phyloP scores from a whole-genome alignment of 192 early-diverging fungal species.

The Umbelopsis ramanniana region DNA sequence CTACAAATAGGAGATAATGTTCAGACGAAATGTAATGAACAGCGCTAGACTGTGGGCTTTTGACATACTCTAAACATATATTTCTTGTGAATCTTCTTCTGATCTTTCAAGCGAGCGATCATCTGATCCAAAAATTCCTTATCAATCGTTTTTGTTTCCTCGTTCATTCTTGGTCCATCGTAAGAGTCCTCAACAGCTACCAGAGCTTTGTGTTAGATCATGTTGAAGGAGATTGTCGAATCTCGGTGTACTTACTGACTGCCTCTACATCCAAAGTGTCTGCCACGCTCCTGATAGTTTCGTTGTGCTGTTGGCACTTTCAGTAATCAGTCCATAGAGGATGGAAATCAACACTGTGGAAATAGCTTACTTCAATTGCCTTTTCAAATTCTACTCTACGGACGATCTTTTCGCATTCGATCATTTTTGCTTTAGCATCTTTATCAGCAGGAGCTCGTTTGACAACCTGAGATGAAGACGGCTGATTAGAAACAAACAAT shows the following conservation, averaged over 20 bases:
- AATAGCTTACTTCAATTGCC: slow-evolving; percentile 77
- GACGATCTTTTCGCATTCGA: slow-evolving; percentile 91
- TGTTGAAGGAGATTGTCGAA: slow-evolving; percentile 16
- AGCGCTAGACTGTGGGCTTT: no score
- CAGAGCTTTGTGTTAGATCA: no score
- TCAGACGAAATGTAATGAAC: neutral
- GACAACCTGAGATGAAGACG: slow-evolving; percentile 50
- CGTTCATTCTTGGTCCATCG: slow-evolving; percentile 77
- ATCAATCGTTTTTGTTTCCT: slow-evolving; percentile 70
- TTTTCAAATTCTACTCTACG: slow-evolving; percentile 88
- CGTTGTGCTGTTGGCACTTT: slow-evolving; percentile 25
- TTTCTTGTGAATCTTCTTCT: slow-evolving; percentile 91
- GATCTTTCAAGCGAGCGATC: slow-evolving; percentile 78
- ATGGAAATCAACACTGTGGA: neutral
- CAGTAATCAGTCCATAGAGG: neutral
- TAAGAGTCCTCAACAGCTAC: slow-evolving; percentile 72
- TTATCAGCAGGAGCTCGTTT: slow-evolving; percentile 80
- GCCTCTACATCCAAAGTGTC: slow-evolving; percentile 67
- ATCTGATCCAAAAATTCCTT: slow-evolving; percentile 80
- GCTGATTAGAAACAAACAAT: neutral
- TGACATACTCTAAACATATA: slow-evolving; percentile 74
- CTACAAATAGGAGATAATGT: slow-evolving; percentile 20
- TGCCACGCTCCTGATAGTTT: slow-evolving; percentile 38
- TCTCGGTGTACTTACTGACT: slow-evolving; percentile 56
- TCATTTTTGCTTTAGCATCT: slow-evolving; percentile 77